Percentiles rank a stretch among this genome's conserved stretches.
phyloP scores from a whole-genome alignment of 768 basidiomycete species.

The Tylopilus sp. region DNA sequence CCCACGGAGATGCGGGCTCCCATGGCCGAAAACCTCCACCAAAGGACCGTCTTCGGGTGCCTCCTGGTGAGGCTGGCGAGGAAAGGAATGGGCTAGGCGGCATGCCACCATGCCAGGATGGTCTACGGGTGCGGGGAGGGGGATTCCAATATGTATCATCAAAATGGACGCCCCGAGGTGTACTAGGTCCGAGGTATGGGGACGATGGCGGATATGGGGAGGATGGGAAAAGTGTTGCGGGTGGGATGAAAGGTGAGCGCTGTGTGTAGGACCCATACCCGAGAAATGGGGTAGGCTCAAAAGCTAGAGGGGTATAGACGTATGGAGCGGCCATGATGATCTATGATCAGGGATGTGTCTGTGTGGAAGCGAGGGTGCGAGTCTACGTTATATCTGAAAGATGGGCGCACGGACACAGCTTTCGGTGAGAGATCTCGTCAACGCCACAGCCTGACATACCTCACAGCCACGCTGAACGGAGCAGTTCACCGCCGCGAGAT shows the following conservation, averaged over 20 bases:
- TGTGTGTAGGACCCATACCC: conserved; percentile 31
- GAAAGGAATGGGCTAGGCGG: conserved; percentile 24
- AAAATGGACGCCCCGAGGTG: conserved; percentile 24
- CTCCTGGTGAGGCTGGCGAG: conserved; percentile 8
- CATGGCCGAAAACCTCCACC: conserved; percentile 19
- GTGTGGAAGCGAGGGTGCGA: not conserved
- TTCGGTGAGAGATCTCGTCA: not conserved
- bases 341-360: not conserved
- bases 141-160: conserved; percentile 22
- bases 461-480: conserved; percentile 17
- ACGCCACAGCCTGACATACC: conserved; percentile 17
- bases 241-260: conserved; percentile 45
- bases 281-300: conserved; percentile 34
- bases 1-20: conserved; percentile 25
- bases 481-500: conserved; percentile 3
- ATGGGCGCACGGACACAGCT: conserved; percentile 15
- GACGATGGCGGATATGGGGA: conserved; percentile 35
- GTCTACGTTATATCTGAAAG: conserved; percentile 16
- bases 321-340: conserved; percentile 40
- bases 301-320: conserved; percentile 39
- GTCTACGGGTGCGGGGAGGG: conserved; percentile 35
- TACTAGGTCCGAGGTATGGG: conserved; percentile 30
- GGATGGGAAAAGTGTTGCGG: conserved; percentile 32
- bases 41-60: conserved; percentile 29
- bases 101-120: conserved; percentile 42